Evolutionary conservation across 306 rosid species (phyloP), one percentile per base, ranked within the genome.

Genomic region (Casuarina equisetifolia): DNA sequence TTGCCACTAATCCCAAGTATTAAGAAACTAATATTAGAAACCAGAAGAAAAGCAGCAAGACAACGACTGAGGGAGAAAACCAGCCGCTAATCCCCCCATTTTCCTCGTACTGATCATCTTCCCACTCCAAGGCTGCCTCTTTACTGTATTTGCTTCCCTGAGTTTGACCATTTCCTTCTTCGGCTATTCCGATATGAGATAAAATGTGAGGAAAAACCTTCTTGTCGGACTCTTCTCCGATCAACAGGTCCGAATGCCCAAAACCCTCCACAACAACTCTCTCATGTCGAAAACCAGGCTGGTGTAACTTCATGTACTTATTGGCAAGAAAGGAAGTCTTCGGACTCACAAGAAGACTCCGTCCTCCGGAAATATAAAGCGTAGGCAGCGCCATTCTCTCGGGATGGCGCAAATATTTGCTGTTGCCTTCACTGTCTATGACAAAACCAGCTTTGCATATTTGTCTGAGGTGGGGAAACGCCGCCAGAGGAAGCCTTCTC

Each of bases 301-400:
- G 86, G 74, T 79, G 80, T 73, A 83, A 25, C 83, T 79, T 83
- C 86, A 83, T 79, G 77, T 83, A 79, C 36, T 78, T 83, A 51
- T 74, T 77, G n/a, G 83, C 83, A 5, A 83, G 77, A 67, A 83
- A 83, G 50, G 83, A 74, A 44, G 86, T 83, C 6, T 10, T 48
- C 36, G 80, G 83, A 83, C 77, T 74, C 64, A 57, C 77, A 6
- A 83, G 80, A 6, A 83, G 77, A 64, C 59, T 61, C 39, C 67
- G 69, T 12, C 83, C 80, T 35, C 86, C 83, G 0, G 83, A 83
- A 44, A 83, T 70, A 2, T 78, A 79, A 20, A 78, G 74, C 12
- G 72, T 79, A 11, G 86, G 78, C n/a, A 83, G 76, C 53, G 71
- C 77, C 86, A 78, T 83, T 79, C 80, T 83, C 72, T 78, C 83